These are phyloP conservation scores for Dillenia suffruticosa DNA, from an alignment of 164 flowering plant genomes.

Conservation along the genomic window DNA sequence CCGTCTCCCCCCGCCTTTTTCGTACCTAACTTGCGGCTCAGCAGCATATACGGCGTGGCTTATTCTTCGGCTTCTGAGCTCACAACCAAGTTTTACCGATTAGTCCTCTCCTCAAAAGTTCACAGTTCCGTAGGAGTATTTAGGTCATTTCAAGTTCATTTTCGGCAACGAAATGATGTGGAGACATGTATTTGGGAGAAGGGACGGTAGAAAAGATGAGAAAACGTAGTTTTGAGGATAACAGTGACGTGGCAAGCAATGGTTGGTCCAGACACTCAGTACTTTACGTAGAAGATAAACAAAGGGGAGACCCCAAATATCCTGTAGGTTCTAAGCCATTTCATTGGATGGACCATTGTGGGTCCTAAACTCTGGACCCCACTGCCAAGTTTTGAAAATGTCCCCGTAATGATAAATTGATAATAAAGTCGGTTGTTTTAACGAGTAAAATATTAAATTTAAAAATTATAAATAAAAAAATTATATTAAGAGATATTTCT, in stretches of 20 bases:
- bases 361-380: background rate
- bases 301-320: slow-evolving; percentile 18
- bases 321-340: slow-evolving; percentile 4
- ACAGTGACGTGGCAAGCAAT: slow-evolving; percentile 23
- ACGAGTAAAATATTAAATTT: no score
- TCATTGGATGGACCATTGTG: slow-evolving; percentile 10
- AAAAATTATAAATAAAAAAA: no score
- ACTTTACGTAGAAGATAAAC: slow-evolving; percentile 58
- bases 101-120: background rate
- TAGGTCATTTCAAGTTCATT: background rate
- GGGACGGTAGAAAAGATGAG: slow-evolving; percentile 18
- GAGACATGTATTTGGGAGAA: slow-evolving; percentile 40
- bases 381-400: no score
- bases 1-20: slow-evolving; percentile 6
- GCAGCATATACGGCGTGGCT: background rate
- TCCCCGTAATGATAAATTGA: no score
- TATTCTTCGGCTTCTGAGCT: slow-evolving; percentile 4
- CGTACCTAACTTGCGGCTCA: background rate
- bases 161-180: slow-evolving; percentile 24
- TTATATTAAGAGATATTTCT: no score
- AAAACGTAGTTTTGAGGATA: slow-evolving; percentile 17
- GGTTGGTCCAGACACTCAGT: slow-evolving; percentile 16
- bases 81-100: slow-evolving; percentile 4
- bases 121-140: no score
- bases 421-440: no score